Percentiles rank a stretch among this genome's conserved stretches.
These are phyloP conservation scores for Huntiella decipiens DNA, from an alignment of 2,329 filamentous ascomycete genomes.

Conservation along the genomic window DNA sequence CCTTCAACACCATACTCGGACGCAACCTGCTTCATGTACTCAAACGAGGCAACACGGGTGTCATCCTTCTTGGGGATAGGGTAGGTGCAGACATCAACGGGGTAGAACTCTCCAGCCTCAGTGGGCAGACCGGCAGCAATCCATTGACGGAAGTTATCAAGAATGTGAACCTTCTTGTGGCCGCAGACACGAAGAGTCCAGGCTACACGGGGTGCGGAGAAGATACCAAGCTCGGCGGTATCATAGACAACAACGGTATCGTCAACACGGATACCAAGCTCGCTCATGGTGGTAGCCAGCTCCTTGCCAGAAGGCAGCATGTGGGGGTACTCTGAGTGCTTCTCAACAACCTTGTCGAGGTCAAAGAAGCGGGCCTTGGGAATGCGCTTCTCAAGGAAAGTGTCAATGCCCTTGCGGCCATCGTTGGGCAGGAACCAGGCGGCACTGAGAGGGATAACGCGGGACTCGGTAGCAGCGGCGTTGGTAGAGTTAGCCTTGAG, in stretches of 20 bases:
- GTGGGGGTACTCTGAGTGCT: conserved; percentile 75
- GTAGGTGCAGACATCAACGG: conserved; percentile 44
- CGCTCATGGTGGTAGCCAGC: conserved; percentile 77
- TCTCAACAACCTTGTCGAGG: conserved; percentile 78
- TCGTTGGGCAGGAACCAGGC: conserved; percentile 96
- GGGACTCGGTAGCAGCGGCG: conserved; percentile 61
- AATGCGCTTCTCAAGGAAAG: conserved; percentile 67
- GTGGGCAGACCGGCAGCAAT: conserved; percentile 64
- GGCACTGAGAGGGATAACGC: conserved; percentile 76
- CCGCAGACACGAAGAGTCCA: conserved; percentile 90
- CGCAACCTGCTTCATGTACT: conserved; percentile 63
- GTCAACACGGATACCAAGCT: conserved; percentile 68
- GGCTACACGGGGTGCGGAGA: conserved; percentile 79
- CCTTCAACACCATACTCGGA: conserved; percentile 65
- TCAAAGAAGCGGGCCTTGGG: conserved; percentile 91
- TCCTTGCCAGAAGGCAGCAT: conserved; percentile 73
- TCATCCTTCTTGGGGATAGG: conserved; percentile 42
- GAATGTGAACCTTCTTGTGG: conserved; percentile 67
- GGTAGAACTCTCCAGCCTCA: conserved; percentile 59
- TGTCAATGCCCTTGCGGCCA: conserved; percentile 57
- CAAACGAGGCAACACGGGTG: conserved; percentile 56
- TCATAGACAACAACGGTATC: conserved; percentile 93
- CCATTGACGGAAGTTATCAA: conserved; percentile 96
- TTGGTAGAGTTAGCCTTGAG: conserved; percentile 66
- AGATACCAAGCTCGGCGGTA: conserved; percentile 74